phyloP scores from a whole-genome alignment of 208 protist species.

The Leishmania tropica region DNA sequence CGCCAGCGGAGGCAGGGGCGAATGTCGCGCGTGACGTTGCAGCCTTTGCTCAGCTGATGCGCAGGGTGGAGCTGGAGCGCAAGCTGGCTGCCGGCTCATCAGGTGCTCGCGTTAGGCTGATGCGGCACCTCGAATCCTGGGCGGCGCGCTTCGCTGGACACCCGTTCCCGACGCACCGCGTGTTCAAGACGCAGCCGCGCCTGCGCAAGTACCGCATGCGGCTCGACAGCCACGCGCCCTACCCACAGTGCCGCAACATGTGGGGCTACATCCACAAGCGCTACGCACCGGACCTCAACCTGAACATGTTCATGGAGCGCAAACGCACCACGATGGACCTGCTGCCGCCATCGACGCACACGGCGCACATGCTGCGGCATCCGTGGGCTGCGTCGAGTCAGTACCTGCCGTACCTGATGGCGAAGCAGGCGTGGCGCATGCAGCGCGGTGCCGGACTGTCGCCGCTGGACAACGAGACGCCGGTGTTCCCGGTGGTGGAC shows the following conservation, averaged over 20 bases:
- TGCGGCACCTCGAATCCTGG: background rate
- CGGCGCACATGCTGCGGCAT: slow-evolving; percentile 24
- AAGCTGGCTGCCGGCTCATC: background rate
- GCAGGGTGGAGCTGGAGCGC: background rate
- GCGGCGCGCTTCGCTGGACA: background rate
- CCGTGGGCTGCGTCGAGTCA: slow-evolving; percentile 23
- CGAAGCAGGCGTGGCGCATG: slow-evolving; percentile 27
- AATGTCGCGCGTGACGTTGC: background rate
- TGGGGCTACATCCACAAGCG: slow-evolving; percentile 27
- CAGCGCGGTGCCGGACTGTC: background rate
- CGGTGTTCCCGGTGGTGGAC: slow-evolving; percentile 22
- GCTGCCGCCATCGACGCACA: slow-evolving; percentile 24
- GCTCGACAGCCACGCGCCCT: slow-evolving; percentile 25
- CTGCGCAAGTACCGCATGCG: slow-evolving; percentile 28
- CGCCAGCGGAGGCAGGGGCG: background rate
- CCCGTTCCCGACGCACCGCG: slow-evolving; percentile 12
- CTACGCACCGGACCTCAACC: slow-evolving; percentile 21
- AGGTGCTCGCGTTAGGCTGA: background rate
- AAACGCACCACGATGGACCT: slow-evolving; percentile 12
- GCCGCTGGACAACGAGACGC: background rate
- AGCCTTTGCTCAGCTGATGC: background rate
- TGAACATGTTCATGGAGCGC: slow-evolving; percentile 19
- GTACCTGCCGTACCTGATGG: slow-evolving; percentile 28
- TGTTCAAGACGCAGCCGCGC: slow-evolving; percentile 11
- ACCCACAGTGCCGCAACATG: slow-evolving; percentile 26